A percentile compares a stretch with the other conserved stretches of the same genome.
Evolutionary conservation across 768 basidiomycete species (phyloP).

Genomic region (Pleurotus giganteus): DNA sequence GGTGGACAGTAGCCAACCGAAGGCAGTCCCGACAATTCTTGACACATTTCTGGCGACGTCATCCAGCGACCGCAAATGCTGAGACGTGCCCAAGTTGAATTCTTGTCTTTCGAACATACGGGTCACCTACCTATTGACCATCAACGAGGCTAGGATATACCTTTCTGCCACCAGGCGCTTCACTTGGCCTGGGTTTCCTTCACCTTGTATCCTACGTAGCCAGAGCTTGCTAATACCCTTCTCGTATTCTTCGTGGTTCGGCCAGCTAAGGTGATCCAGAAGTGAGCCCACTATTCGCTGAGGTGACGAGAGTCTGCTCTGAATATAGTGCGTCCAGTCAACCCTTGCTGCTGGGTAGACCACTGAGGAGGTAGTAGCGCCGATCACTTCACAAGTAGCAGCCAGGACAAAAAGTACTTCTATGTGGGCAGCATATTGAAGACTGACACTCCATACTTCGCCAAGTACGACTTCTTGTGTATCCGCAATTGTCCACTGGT

Average conservation of each 20-base stretch:
- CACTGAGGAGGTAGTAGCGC: conserved; percentile 20
- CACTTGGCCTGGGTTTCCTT: conserved; percentile 38
- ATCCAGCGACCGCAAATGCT: conserved; percentile 73
- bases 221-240: conserved; percentile 68
- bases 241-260: conserved; percentile 69
- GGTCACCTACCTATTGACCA: conserved; percentile 60
- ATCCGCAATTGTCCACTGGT: conserved; percentile 38
- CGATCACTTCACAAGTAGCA: conserved; percentile 72
- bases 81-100: conserved; percentile 10
- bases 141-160: conserved; percentile 68
- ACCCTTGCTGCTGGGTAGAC: conserved; percentile 34
- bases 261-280: conserved; percentile 53
- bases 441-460: conserved; percentile 61
- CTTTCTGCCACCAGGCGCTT: conserved; percentile 54
- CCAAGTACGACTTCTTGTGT: conserved; percentile 49
- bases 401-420: conserved; percentile 60
- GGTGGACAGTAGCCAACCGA: conserved; percentile 12
- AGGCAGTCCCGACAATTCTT: conserved; percentile 60
- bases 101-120: not conserved
- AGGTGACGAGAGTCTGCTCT: conserved; percentile 12
- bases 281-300: conserved; percentile 20
- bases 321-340: conserved; percentile 69
- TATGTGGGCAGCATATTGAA: conserved; percentile 19
- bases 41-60: conserved; percentile 68
- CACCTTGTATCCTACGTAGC: conserved; percentile 42